Percentiles rank a stretch among this genome's conserved stretches.
Evolutionary conservation across 2,329 filamentous ascomycete species (phyloP).

Genomic region (Phyllosticta capitalensis): DNA sequence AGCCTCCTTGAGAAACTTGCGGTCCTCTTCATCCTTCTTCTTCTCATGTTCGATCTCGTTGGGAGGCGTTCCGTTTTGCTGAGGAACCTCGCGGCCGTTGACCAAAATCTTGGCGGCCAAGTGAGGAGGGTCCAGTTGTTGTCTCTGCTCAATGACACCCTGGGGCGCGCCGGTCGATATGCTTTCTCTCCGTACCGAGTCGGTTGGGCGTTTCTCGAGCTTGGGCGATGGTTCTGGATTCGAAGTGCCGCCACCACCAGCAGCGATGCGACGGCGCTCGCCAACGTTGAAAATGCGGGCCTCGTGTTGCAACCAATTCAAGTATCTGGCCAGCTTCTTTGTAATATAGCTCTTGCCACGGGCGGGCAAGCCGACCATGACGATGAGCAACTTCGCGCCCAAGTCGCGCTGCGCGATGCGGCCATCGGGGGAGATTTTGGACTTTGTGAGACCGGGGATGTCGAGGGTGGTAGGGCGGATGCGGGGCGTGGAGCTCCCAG

Average conservation of each 20-base stretch:
- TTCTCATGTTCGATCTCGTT: constrained; percentile 19
- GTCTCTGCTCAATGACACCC: constrained; percentile 16
- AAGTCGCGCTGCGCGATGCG: constrained; percentile 90
- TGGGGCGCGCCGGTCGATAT: constrained; percentile 13
- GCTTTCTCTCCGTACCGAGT: constrained; percentile 15
- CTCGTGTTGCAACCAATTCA: constrained; percentile 96
- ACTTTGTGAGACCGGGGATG: constrained; percentile 92
- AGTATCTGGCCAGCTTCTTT: constrained; percentile 90
- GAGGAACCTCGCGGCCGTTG: constrained; percentile 42
- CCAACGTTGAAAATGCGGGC: constrained; percentile 96
- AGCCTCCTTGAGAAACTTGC: constrained; percentile 22
- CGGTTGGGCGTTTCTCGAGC: background rate
- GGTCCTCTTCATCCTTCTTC: constrained; percentile 15
- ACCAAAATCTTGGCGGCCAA: constrained; percentile 48
- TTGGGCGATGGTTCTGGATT: constrained; percentile 6
- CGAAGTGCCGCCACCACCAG: constrained; percentile 41
- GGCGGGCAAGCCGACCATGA: constrained; percentile 95
- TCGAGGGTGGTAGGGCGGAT: constrained; percentile 90
- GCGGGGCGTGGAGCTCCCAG: constrained; percentile 60
- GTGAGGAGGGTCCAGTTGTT: constrained; percentile 16
- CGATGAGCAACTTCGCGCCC: constrained; percentile 89
- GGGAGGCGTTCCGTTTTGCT: constrained; percentile 25
- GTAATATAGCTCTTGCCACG: constrained; percentile 98
- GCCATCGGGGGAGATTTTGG: constrained; percentile 89
- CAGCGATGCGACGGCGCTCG: constrained; percentile 73